Percentiles rank a stretch among this genome's conserved stretches.
Conservation (phyloP, 2,329 filamentous ascomycete genomes). For the Fusarium goolgardi region DNA sequence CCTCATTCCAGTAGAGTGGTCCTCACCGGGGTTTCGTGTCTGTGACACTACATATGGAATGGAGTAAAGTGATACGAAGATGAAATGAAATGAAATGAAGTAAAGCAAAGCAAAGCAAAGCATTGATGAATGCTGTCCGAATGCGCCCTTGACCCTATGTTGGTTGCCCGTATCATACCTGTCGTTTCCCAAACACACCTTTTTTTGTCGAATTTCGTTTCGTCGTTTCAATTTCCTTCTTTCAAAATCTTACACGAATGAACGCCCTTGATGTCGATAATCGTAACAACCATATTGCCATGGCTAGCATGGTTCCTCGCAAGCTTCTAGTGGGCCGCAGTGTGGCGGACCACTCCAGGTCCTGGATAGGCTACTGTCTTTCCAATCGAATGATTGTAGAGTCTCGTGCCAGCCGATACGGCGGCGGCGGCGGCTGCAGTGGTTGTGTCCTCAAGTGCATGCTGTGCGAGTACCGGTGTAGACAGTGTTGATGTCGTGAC, state of each 20-base stretch:
- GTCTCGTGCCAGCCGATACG: slow-evolving; percentile 23
- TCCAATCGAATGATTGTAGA: slow-evolving; percentile 38
- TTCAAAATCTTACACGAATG: slow-evolving; percentile 25
- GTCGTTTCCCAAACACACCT: slow-evolving; percentile 23
- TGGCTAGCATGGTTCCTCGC: background rate
- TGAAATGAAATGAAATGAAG: background rate
- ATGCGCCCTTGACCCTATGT: slow-evolving; percentile 29
- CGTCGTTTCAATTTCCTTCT: slow-evolving; percentile 35
- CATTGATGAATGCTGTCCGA: slow-evolving; percentile 39
- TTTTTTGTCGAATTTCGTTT: slow-evolving; percentile 28
- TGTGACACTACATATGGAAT: slow-evolving; percentile 33
- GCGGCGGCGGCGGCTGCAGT: slow-evolving; percentile 20
- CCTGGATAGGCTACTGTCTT: slow-evolving; percentile 33
- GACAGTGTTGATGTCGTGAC: slow-evolving; percentile 34
- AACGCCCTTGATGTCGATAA: slow-evolving; percentile 20
- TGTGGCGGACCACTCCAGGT: slow-evolving; percentile 21
- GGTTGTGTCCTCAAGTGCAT: slow-evolving; percentile 31
- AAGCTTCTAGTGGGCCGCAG: slow-evolving; percentile 31
- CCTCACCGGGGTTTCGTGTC: slow-evolving; percentile 35
- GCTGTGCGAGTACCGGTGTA: slow-evolving; percentile 46
- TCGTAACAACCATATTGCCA: background rate
- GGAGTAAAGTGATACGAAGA: slow-evolving; percentile 14
- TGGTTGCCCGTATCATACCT: slow-evolving; percentile 23
- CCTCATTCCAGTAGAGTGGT: slow-evolving; percentile 34
- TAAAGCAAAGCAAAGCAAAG: slow-evolving; percentile 26